Evolutionary conservation across 176 grass and related monocot genomes (phyloP).

Genomic region (Carex scoparia): DNA sequence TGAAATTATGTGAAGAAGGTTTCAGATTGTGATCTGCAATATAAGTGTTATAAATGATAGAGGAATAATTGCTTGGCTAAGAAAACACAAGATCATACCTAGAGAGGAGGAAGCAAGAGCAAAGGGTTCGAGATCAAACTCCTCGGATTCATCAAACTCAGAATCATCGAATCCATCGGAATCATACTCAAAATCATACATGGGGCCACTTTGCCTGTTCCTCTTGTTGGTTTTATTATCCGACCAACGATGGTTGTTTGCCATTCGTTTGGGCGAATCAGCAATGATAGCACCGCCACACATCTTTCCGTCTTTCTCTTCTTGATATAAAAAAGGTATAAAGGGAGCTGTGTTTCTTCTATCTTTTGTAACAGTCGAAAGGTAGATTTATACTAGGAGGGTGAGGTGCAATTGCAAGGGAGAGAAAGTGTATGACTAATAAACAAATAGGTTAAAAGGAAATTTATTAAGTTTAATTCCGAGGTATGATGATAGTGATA

Average conservation of each 20-base stretch:
- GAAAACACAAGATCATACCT: neutral
- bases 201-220: neutral
- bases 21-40: neutral
- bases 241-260: neutral
- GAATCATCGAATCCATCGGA: neutral
- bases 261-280: neutral
- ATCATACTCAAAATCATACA: neutral
- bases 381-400: neutral
- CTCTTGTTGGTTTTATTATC: neutral
- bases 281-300: neutral
- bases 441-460: neutral
- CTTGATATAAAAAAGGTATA: neutral
- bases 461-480: neutral
- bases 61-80: too few relatives aligned
- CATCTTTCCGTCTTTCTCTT: neutral
- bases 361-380: neutral
- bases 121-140: neutral
- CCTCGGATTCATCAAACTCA: neutral
- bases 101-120: neutral
- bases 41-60: neutral
- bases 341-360: neutral
- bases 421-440: neutral
- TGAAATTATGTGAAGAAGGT: neutral
- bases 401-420: neutral
- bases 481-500: neutral